Evolutionary conservation across 441 rosid species (phyloP), one percentile per base, ranked within the genome.

Genomic region (Pelargonium fulgidum): DNA sequence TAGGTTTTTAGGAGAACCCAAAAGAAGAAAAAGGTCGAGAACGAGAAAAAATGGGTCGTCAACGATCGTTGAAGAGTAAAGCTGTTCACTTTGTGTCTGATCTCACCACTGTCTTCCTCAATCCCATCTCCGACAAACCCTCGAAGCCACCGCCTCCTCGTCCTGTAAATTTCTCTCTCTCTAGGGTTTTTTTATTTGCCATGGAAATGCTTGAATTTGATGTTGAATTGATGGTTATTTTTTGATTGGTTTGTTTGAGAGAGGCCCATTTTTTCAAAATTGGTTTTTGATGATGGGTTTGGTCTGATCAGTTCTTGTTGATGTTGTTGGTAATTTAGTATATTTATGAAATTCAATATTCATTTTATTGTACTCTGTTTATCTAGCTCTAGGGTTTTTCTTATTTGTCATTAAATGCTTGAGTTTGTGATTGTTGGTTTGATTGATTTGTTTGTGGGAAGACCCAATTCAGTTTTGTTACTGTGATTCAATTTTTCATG

Each of bases 11-110:
- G 62, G 24, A 4, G 3, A 56, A 56, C 24, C 62, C 62, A 17
- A 52, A 4, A 29, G 36, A 29, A 29, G 36, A 29, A 29, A 29
- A 29, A 4, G 3, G 36, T 29, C 36, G 36, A 29, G 36, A 29
- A 29, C 59, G 20, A 17, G 12, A 66, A 20, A 44, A 36, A 59
- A 87, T 91, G 99, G 95, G 90, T 14, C 91, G 84, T 73, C 87
- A 87, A 69, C 83, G 75, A 83, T 86, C 92, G n/a, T 72, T 93
- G 72, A 85, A 83, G 86, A 89, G 91, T 82, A 93, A 88, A 86
- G 97, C 98, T 63, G 95, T 86, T 22, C 86, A 89, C 84, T 87
- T 93, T 48, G 96, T 93, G 64, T 76, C 96, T 84, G 97, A 88
- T 86, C 85, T 93, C 76, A 88, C 98, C 89, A 84, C 98, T 74